phyloP scores from a whole-genome alignment of 2,329 filamentous ascomycete species.

The Cucurbitaria berberidis region DNA sequence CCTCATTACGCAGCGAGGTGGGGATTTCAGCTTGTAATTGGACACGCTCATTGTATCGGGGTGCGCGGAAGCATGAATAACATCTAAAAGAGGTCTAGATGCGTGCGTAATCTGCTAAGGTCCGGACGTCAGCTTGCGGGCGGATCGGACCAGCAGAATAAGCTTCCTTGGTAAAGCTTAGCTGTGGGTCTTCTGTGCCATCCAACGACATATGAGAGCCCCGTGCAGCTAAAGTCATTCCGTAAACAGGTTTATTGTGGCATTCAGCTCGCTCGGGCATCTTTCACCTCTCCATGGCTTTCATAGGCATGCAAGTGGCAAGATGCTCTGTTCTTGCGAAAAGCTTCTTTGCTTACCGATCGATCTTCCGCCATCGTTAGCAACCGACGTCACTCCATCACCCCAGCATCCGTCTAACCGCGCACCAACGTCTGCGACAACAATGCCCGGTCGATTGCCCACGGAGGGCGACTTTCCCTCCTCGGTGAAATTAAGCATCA shows the following conservation, averaged over 20 bases:
- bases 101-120: conserved; percentile 32
- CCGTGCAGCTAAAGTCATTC: background rate
- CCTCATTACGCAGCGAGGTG: conserved; percentile 23
- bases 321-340: background rate
- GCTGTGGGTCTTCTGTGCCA: background rate
- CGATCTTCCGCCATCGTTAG: conserved; percentile 22
- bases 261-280: background rate
- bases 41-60: conserved; percentile 3
- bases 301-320: background rate
- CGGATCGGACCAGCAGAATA: conserved; percentile 13
- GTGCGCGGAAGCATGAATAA: conserved; percentile 15
- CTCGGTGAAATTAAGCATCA: conserved; percentile 50
- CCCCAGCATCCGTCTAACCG: conserved; percentile 21
- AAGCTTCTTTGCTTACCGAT: conserved; percentile 23
- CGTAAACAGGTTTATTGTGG: background rate
- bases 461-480: conserved; percentile 51
- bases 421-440: conserved; percentile 13
- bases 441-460: conserved; percentile 54
- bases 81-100: conserved; percentile 24
- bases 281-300: background rate
- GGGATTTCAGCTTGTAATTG: conserved; percentile 17
- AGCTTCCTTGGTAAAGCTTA: conserved; percentile 44
- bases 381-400: conserved; percentile 16
- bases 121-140: conserved; percentile 5
- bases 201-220: background rate